Evolutionary conservation across 2,329 filamentous ascomycete species (phyloP).

Genomic region (Hymenoscyphus infarciens): DNA sequence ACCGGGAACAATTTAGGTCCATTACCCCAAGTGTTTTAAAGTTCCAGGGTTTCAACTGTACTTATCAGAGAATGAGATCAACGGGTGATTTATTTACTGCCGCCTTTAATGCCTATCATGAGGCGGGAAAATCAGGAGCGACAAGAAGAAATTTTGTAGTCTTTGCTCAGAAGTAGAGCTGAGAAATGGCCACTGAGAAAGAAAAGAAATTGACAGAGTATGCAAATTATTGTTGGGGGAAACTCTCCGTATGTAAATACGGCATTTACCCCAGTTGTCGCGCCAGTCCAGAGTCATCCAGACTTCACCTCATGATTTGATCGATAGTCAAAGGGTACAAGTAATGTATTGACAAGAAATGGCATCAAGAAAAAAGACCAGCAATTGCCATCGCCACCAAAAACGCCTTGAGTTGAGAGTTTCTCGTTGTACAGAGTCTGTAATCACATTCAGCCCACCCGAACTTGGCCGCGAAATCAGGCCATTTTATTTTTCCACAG

Average conservation of each 20-base stretch:
- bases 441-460: neutral
- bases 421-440: neutral
- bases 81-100: too few species aligned
- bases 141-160: too few species aligned
- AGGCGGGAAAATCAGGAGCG: too few species aligned
- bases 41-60: too few species aligned
- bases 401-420: neutral
- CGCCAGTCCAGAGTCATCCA: neutral
- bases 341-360: neutral
- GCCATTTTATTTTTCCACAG: neutral
- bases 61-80: too few species aligned
- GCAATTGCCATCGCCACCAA: neutral
- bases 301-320: neutral
- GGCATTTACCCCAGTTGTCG: neutral
- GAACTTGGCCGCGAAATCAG: neutral
- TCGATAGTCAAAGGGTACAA: neutral
- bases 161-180: too few species aligned
- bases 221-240: neutral
- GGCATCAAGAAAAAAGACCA: neutral
- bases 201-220: too few species aligned
- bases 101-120: too few species aligned
- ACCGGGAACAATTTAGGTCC: too few species aligned
- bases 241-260: neutral
- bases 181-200: too few species aligned
- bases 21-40: too few species aligned